These are phyloP conservation scores for Trichoderma polysporum DNA, from an alignment of 2,329 filamentous ascomycete species.

Conservation along the genomic window DNA sequence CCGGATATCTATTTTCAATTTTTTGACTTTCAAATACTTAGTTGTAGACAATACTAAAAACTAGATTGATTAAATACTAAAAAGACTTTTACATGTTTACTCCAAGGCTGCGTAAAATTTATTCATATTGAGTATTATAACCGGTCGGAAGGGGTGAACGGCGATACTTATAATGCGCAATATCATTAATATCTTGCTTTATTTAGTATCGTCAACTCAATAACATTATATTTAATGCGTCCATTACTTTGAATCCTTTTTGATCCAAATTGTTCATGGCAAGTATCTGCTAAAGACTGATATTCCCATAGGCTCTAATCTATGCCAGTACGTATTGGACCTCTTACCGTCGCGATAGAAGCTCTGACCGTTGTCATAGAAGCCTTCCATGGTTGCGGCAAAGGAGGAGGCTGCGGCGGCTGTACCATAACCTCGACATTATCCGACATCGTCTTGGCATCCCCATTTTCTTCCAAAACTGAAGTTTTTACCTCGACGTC, in stretches of 20 bases:
- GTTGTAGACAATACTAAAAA: not conserved
- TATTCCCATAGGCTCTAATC: not conserved
- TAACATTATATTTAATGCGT: not conserved
- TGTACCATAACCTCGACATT: not conserved
- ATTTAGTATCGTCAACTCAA: not conserved
- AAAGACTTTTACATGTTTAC: not conserved
- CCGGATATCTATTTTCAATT: not conserved
- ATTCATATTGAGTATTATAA: not conserved
- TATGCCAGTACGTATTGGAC: not conserved
- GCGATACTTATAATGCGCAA: too few species aligned
- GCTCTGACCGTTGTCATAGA: not conserved
- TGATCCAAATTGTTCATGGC: not conserved
- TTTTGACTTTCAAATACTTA: not conserved
- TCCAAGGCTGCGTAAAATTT: not conserved
- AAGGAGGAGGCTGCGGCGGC: constrained; percentile 22
- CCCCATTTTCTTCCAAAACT: not conserved
- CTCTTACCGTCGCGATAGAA: not conserved
- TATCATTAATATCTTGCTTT: too few species aligned
- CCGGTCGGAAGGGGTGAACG: not conserved
- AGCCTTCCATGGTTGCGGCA: constrained; percentile 20
- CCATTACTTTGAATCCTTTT: not conserved
- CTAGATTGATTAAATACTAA: not conserved
- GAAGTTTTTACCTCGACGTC: not conserved
- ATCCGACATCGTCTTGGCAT: not conserved
- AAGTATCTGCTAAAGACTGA: not conserved